A percentile compares a stretch with the other conserved stretches of the same genome.
phyloP scores from a whole-genome alignment of 2,329 filamentous ascomycete species.

The Coniella lustricola region DNA sequence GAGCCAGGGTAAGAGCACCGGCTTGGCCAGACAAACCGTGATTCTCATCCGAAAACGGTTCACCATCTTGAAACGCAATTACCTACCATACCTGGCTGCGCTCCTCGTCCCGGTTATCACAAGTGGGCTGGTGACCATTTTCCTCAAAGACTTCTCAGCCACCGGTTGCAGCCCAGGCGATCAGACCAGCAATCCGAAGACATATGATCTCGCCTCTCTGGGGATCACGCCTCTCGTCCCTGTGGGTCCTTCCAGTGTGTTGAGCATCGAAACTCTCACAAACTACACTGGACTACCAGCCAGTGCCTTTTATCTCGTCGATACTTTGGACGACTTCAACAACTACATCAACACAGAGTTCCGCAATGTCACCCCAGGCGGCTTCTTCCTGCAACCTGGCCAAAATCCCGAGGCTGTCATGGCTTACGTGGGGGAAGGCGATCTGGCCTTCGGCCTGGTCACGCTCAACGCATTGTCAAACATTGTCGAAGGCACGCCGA shows the following conservation, averaged over 20 bases:
- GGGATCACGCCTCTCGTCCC: constrained; percentile 31
- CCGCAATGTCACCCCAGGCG: constrained; percentile 66
- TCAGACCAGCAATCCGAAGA: constrained; percentile 21
- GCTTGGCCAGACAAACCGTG: constrained; percentile 48
- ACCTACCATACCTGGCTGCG: constrained; percentile 67
- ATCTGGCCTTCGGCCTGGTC: constrained; percentile 6
- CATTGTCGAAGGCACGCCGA: constrained; percentile 60
- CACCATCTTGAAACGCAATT: constrained; percentile 72
- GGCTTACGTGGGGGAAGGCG: constrained; percentile 11
- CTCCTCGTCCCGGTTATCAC: constrained; percentile 73
- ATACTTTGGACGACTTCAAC: constrained; percentile 62
- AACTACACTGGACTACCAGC: constrained; percentile 10
- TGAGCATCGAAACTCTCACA: constrained; percentile 10
- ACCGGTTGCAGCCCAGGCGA: constrained; percentile 46
- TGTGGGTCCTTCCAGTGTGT: constrained; percentile 32
- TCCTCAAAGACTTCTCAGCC: constrained; percentile 50
- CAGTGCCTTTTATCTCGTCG: constrained; percentile 34
- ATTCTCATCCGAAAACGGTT: constrained; percentile 73
- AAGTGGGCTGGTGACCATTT: constrained; percentile 71
- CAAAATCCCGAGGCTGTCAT: constrained; percentile 9
- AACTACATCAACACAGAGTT: constrained; percentile 56
- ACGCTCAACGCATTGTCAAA: constrained; percentile 39
- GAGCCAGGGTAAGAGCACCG: constrained; percentile 10
- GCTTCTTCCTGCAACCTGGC: constrained; percentile 56
- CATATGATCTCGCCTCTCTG: constrained; percentile 7